Evolutionary conservation across 2,329 filamentous ascomycete genomes (phyloP), one percentile per base, ranked within the genome.

Genomic region (Fusarium denticulatum): DNA sequence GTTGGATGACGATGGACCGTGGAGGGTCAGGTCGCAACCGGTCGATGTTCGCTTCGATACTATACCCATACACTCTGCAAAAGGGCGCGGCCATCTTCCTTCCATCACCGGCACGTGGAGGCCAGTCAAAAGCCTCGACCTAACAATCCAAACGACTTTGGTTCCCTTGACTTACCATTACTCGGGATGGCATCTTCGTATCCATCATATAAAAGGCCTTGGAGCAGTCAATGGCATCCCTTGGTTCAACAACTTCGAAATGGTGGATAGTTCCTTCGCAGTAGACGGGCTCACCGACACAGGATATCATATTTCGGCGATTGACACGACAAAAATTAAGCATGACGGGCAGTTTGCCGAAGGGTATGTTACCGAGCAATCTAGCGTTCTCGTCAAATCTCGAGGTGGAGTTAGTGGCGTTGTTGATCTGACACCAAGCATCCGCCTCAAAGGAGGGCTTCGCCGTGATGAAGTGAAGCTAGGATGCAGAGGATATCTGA

Each of bases 171-270:
- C 75, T 14, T 61, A 64, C n/a, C 59, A 73, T 7, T 81, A 77
- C 75, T 79, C 80, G 5, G 80, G 81, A n/a, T 81, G 80, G 80
- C 79, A 81, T 55, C 32, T 80, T 2, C 69, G 80, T 2, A 28
- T 81, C 0, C 80, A 81, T 50, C 67, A 65, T 0, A 57, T 75
- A 11, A 46, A 36, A 3, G 37, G 30, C 15, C 40, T 37, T 3
- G 24, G 30, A 4, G 4, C 10, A 4, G 34, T 18, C 7, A 34
- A 46, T 12, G 30, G 10, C 2, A 9, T 58, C 20, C 40, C 49
- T 1, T 66, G 60, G 10, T 43, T 61, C 1, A 60, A 75, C 5
- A 45, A 42, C 3, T 43, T 73, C 6, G 63, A 75, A 16, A 34
- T 62, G 53, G 63, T 24, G 69, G 72, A 11, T 16, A 62, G 52